Conservation (phyloP, 2,329 filamentous ascomycete species). For the Scedosporium apiospermum region DNA sequence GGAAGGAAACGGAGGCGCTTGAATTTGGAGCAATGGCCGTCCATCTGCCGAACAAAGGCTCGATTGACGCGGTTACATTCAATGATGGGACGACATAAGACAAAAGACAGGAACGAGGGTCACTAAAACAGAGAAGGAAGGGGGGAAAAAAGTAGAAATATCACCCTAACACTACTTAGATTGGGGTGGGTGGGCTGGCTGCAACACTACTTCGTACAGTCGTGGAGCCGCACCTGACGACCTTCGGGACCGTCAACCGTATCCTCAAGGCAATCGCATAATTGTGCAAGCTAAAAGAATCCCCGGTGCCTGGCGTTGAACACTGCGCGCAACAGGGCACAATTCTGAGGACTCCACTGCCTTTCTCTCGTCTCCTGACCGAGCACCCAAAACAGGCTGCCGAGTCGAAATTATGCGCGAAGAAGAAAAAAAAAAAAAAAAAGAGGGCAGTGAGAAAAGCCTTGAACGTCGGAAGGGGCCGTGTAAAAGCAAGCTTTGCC, state of each 20-base stretch:
- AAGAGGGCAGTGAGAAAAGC: background rate
- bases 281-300: too few species aligned
- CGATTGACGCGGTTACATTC: background rate
- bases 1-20: background rate
- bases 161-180: background rate
- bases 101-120: background rate
- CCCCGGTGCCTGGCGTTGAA: too few species aligned
- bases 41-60: background rate
- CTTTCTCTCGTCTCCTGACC: background rate
- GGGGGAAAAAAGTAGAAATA: background rate
- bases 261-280: too few species aligned
- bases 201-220: background rate
- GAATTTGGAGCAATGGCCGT: background rate
- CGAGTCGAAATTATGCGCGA: background rate
- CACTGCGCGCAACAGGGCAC: too few species aligned
- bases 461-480: background rate
- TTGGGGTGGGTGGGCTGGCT: background rate
- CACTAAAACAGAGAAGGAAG: background rate
- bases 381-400: background rate
- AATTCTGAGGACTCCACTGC: background rate
- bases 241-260: background rate
- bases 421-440: background rate
- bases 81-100: background rate
- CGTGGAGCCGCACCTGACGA: background rate
- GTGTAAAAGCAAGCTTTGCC: too few species aligned